Evolutionary conservation across 2,329 filamentous ascomycete genomes (phyloP).

Genomic region (Chlorencoelia australis): DNA sequence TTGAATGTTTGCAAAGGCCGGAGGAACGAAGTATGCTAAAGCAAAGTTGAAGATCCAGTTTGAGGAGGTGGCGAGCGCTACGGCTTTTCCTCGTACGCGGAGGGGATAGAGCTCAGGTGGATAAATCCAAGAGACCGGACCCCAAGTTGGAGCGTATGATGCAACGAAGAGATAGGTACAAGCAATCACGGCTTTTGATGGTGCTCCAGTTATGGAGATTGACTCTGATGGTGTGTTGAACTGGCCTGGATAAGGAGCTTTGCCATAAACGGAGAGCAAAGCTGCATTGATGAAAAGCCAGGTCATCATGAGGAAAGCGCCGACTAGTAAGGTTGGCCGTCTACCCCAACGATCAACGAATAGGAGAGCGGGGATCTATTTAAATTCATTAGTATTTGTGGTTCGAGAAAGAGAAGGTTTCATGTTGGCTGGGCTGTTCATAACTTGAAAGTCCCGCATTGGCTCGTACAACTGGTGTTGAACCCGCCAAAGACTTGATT

Average conservation of each 20-base stretch:
- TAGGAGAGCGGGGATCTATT: slow-evolving; percentile 62
- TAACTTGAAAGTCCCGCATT: too few relatives aligned
- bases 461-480: too few relatives aligned
- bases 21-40: slow-evolving; percentile 38
- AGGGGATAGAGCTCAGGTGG: slow-evolving; percentile 40
- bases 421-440: too few relatives aligned
- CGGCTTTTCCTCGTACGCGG: slow-evolving; percentile 41
- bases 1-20: slow-evolving; percentile 35
- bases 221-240: slow-evolving; percentile 33
- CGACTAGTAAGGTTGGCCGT: slow-evolving; percentile 54
- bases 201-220: slow-evolving; percentile 36
- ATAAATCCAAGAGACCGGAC: slow-evolving; percentile 40
- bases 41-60: slow-evolving; percentile 44
- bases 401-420: too few relatives aligned
- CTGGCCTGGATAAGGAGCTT: slow-evolving; percentile 28
- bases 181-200: slow-evolving; percentile 50
- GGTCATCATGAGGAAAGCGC: slow-evolving; percentile 29
- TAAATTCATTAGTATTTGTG: too few relatives aligned
- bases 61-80: slow-evolving; percentile 40
- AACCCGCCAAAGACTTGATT: too few relatives aligned
- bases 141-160: slow-evolving; percentile 41
- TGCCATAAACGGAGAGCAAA: slow-evolving; percentile 35
- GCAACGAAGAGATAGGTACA: slow-evolving; percentile 57
- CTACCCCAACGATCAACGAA: slow-evolving; percentile 71
- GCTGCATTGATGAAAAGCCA: slow-evolving; percentile 38